These are phyloP conservation scores for Aspergillus ibericus DNA, from an alignment of 2,329 filamentous ascomycete species.

Conservation along the genomic window DNA sequence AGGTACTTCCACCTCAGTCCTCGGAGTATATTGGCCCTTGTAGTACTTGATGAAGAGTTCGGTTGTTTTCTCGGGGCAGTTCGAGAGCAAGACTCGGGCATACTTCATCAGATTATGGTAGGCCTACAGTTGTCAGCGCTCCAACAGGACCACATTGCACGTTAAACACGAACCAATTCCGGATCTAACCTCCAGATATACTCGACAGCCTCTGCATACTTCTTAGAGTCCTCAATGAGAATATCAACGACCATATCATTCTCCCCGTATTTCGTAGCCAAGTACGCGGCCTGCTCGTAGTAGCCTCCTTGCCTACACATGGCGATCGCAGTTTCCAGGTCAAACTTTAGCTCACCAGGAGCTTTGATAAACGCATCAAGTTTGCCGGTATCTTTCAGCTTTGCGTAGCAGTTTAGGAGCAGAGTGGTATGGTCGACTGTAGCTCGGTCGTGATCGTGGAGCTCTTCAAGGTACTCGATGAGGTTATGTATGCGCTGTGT, in stretches of 20 bases:
- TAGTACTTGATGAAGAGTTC: constrained; percentile 94
- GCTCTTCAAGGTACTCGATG: constrained; percentile 93
- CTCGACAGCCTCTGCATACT: constrained; percentile 81
- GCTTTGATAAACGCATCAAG: constrained; percentile 96
- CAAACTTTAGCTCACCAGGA: constrained; percentile 85
- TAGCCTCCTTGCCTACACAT: constrained; percentile 98
- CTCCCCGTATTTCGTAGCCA: constrained; percentile 91
- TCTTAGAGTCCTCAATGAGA: constrained; percentile 89
- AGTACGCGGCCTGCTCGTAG: constrained; percentile 91
- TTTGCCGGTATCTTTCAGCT: constrained; percentile 95
- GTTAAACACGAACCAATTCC: constrained; percentile 59
- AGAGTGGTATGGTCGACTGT: constrained; percentile 95
- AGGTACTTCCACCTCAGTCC: constrained; percentile 59
- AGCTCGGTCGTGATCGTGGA: constrained; percentile 90
- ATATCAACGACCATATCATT: constrained; percentile 94
- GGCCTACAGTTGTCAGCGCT: constrained; percentile 51
- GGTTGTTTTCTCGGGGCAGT: constrained; percentile 80
- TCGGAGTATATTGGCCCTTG: constrained; percentile 74
- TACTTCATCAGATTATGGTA: constrained; percentile 94
- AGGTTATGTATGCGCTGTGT: constrained; percentile 97
- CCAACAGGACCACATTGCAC: not conserved
- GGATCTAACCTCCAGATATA: constrained; percentile 90
- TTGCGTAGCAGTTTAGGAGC: constrained; percentile 94
- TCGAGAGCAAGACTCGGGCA: constrained; percentile 81
- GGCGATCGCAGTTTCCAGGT: constrained; percentile 91